These are phyloP conservation scores for Magnaporthiopsis rhizophila DNA, from an alignment of 2,329 filamentous ascomycete genomes.

Conservation along the genomic window DNA sequence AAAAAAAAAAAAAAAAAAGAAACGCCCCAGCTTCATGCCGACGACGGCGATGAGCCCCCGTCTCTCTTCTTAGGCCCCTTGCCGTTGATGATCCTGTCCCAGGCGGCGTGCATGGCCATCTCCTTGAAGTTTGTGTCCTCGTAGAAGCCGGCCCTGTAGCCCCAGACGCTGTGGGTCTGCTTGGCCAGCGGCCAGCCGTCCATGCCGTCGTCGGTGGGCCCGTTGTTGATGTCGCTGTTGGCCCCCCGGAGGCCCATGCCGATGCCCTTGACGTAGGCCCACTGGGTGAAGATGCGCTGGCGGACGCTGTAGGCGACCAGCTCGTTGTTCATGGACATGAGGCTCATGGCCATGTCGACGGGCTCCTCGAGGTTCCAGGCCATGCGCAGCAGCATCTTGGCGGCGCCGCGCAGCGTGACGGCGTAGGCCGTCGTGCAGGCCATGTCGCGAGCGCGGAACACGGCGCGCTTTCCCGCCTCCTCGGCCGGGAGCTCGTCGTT, in stretches of 20 bases:
- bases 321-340: conserved; percentile 15
- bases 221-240: conserved; percentile 24
- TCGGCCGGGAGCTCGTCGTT: conserved; percentile 13
- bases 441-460: conserved; percentile 16
- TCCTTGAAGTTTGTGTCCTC: neutral
- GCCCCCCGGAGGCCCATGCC: conserved; percentile 32
- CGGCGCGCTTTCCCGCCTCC: conserved; percentile 15
- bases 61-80: neutral
- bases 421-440: conserved; percentile 21
- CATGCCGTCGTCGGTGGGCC: conserved; percentile 26
- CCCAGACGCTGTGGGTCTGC: neutral
- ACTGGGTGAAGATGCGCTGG: conserved; percentile 36
- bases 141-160: neutral
- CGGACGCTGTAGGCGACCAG: conserved; percentile 17
- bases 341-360: conserved; percentile 19
- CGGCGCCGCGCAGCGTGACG: conserved; percentile 19
- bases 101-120: neutral
- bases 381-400: conserved; percentile 18
- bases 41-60: neutral
- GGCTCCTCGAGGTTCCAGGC: conserved; percentile 18
- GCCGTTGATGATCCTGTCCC: neutral
- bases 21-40: neutral
- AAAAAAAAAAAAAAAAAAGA: too few relatives aligned
- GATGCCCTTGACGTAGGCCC: conserved; percentile 43
- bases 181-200: conserved; percentile 14